A percentile compares a stretch with the other conserved stretches of the same genome.
Conservation (phyloP, 1,284 basidiomycete genomes). For the Fomitopsis schrenkii region DNA sequence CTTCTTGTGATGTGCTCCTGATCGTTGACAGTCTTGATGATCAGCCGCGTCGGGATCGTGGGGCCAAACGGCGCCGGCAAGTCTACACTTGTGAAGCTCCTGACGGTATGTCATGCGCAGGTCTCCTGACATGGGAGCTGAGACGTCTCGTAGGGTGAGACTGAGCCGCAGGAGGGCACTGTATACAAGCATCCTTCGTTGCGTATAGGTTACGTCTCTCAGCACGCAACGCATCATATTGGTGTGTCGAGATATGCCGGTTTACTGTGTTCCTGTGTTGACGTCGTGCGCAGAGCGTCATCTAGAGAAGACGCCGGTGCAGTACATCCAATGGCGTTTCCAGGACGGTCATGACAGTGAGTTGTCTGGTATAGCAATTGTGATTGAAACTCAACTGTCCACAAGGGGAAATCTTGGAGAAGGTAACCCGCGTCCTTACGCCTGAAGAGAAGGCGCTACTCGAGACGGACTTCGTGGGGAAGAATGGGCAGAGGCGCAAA, state of each 20-base stretch:
- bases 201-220: conserved; percentile 96
- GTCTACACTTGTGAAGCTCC: conserved; percentile 94
- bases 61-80: conserved; percentile 95
- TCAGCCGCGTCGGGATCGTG: conserved; percentile 81
- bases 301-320: conserved; percentile 92
- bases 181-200: conserved; percentile 97
- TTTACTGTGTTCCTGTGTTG: conserved; percentile 8
- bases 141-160: conserved; percentile 71
- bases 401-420: conserved; percentile 84
- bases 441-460: conserved; percentile 81
- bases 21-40: conserved; percentile 15
- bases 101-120: conserved; percentile 58
- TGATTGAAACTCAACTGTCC: background rate
- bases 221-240: conserved; percentile 96
- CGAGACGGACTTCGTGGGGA: conserved; percentile 89
- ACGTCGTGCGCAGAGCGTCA: conserved; percentile 64
- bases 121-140: conserved; percentile 5
- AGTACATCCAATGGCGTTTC: conserved; percentile 99
- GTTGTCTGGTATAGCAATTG: conserved; percentile 25
- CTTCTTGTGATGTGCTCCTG: conserved; percentile 8
- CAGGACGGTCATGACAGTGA: conserved; percentile 97
- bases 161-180: conserved; percentile 86
- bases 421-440: conserved; percentile 88
- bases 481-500: conserved; percentile 89
- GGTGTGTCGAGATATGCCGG: conserved; percentile 36